Evolutionary conservation across 1,284 basidiomycete genomes (phyloP).

Genomic region (Agaricales sp.): DNA sequence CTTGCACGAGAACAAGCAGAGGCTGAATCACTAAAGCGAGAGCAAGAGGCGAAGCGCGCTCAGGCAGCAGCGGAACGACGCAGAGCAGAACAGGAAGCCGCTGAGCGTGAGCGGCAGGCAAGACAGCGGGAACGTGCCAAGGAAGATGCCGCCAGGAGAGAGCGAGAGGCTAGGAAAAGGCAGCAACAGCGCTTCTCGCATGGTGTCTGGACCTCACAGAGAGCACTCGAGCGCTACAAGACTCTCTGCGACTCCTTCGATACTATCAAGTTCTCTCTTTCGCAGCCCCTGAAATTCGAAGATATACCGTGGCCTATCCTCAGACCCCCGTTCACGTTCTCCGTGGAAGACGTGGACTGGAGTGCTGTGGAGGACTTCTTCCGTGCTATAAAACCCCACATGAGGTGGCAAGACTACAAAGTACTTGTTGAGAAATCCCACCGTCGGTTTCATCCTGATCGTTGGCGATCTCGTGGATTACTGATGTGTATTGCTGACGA

Average conservation of each 20-base stretch:
- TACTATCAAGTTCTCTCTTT: slow-evolving; percentile 37
- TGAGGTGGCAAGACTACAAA: slow-evolving; percentile 51
- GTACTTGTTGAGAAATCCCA: slow-evolving; percentile 57
- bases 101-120: slow-evolving; percentile 25
- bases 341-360: slow-evolving; percentile 59
- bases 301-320: slow-evolving; percentile 67
- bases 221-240: slow-evolving; percentile 59
- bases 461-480: slow-evolving; percentile 48
- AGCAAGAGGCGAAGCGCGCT: slow-evolving; percentile 23
- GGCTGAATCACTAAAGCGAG: slow-evolving; percentile 27
- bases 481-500: slow-evolving; percentile 43
- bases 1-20: slow-evolving; percentile 34
- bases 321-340: slow-evolving; percentile 34
- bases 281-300: slow-evolving; percentile 42
- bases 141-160: background rate
- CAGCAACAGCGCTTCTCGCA: slow-evolving; percentile 39
- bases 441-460: slow-evolving; percentile 57
- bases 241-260: slow-evolving; percentile 53
- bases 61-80: slow-evolving; percentile 15
- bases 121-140: slow-evolving; percentile 14
- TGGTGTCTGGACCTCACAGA: slow-evolving; percentile 45
- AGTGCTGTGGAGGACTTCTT: slow-evolving; percentile 63
- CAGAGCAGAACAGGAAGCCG: slow-evolving; percentile 23
- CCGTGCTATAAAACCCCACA: slow-evolving; percentile 31
- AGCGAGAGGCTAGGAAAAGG: slow-evolving; percentile 8